A percentile compares a stretch with the other conserved stretches of the same genome.
These are phyloP conservation scores for Ceratobasidium sp. DNA, from an alignment of 1,284 basidiomycete genomes.

Conservation along the genomic window DNA sequence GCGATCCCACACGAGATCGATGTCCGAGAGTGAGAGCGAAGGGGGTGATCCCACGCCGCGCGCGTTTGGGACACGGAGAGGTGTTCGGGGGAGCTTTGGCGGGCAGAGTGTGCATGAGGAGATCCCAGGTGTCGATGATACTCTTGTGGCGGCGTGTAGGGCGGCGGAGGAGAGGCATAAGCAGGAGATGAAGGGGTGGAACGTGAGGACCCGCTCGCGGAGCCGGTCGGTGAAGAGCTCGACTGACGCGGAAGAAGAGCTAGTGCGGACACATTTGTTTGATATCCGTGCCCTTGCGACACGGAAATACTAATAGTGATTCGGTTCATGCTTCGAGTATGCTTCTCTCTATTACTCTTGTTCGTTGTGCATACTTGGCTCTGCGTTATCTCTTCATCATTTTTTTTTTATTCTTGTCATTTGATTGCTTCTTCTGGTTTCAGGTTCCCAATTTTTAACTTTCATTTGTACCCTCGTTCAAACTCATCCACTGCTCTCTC, in stretches of 20 bases:
- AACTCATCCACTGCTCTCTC: conserved; percentile 1
- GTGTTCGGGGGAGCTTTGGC: conserved; percentile 25
- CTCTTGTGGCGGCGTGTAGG: conserved; percentile 75
- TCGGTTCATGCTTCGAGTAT: conserved; percentile 29
- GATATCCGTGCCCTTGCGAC: conserved; percentile 84
- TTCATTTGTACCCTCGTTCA: conserved; percentile 34
- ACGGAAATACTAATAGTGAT: conserved; percentile 47
- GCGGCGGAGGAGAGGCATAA: conserved; percentile 82
- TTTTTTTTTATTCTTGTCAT: conserved; percentile 27
- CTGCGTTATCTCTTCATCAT: conserved; percentile 37
- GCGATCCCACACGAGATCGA: conserved; percentile 66
- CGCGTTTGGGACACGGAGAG: conserved; percentile 32
- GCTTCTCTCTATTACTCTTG: conserved; percentile 14
- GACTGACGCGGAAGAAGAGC: conserved; percentile 52
- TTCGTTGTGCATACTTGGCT: conserved; percentile 29
- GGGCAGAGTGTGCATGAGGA: conserved; percentile 37
- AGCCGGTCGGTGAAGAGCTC: conserved; percentile 36
- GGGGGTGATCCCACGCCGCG: conserved; percentile 52
- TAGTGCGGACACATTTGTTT: conserved; percentile 71
- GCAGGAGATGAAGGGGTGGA: conserved; percentile 84
- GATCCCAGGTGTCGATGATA: conserved; percentile 68
- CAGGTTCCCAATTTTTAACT: neutral
- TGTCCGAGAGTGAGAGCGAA: conserved; percentile 78
- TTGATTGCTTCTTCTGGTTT: neutral
- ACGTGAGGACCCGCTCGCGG: conserved; percentile 35